Base-by-base conservation (phyloP, 345 rosid species). In the Theobroma cacao region DNA sequence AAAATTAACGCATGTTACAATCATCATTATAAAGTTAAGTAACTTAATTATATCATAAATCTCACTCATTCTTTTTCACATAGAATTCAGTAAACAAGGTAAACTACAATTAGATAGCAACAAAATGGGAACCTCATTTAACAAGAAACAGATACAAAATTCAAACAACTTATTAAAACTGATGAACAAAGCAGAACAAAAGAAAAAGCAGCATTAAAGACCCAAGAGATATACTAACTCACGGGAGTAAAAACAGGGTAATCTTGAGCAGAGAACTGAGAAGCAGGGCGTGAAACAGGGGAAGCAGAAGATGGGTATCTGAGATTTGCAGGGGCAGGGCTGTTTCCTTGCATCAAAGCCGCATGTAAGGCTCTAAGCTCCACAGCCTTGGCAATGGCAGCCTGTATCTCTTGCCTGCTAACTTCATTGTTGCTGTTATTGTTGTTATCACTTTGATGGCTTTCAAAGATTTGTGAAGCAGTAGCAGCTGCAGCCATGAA, bases 181-280 rank as follows among this genome's bases (percentile, higher is more conserved):
- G 3, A 34, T 7, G 52, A 75, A 52, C 10, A 47, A 50, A 60
- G 70, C 60, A 5, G 28, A 65, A 38, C 55, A 69, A 36, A 26
- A 31, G 69, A 13, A 58, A 71, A 68, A n/a, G 47, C 10, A 61
- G 14, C 41, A 22, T 0, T 47, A 43, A 50, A 52, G 13, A 48
- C 15, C 31, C 17, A 60, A 58, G 41, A 18, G 53, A 60, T 22
- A 2, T 17, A 38, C 59, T 53, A 69, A 85, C 92, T 95, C 66
- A 95, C 99, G 20, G 99, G 98, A 33, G 98, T 91, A 71, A 95
- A 96, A 78, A 96, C 95, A 75, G 99, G 99, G 82, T 96, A 96
- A 80, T 93, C 99, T 66, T 91, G 93, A 75, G 98, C 97, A 72
- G 97, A 89, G 86, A 86, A 85, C 77, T 83, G 90, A 72, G 89